Conservation (phyloP, 345 rosid genomes). For the Eutrema yunnanense region DNA sequence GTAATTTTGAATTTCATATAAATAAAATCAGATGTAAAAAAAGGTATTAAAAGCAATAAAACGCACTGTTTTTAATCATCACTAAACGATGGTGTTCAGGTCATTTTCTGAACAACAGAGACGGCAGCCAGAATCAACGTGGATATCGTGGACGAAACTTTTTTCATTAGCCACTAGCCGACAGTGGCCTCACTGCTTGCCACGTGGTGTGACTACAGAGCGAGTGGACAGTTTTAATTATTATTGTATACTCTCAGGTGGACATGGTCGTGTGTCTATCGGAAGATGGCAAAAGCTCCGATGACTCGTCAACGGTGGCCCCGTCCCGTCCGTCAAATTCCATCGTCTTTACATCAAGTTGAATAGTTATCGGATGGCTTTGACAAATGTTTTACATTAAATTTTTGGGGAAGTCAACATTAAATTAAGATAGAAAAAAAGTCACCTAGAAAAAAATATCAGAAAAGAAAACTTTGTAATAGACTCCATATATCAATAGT, state of each 20-base stretch:
- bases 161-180: constrained; percentile 1
- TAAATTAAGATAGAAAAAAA: no score
- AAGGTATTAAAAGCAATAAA: background rate
- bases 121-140: constrained; percentile 8
- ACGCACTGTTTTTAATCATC: background rate
- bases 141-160: constrained; percentile 12
- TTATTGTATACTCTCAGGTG: constrained; percentile 5
- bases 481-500: no score
- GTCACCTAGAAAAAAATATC: no score
- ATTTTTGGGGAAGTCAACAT: no score
- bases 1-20: no score
- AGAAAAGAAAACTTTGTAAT: no score
- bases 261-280: constrained; percentile 23
- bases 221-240: background rate
- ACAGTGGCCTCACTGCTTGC: background rate
- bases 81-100: background rate
- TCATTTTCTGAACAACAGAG: background rate
- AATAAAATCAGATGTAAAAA: no score
- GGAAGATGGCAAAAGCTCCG: constrained; percentile 10
- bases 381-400: background rate
- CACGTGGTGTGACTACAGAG: constrained; percentile 1
- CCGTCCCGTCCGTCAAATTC: background rate
- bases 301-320: constrained; percentile 11
- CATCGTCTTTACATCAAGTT: background rate
- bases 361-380: background rate